Conservation (phyloP, 139 green algal species). For the Asterochloris erici region DNA sequence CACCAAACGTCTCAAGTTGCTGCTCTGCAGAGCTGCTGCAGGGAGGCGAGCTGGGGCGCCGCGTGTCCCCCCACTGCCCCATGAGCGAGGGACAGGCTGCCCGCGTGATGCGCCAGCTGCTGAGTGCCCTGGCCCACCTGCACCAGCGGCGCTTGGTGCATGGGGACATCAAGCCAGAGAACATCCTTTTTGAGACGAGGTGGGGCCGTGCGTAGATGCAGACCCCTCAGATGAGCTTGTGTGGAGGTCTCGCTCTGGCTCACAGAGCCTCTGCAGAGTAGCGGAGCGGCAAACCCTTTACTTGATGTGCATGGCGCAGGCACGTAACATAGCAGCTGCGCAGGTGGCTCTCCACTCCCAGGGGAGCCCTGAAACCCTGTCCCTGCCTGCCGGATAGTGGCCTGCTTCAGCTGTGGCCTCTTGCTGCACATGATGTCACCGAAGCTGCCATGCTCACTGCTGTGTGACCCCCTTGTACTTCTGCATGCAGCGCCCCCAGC, state of each 20-base stretch:
- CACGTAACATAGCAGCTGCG: no score
- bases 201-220: neutral
- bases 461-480: no score
- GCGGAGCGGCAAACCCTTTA: no score
- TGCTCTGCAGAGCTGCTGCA: conserved; percentile 13
- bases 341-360: no score
- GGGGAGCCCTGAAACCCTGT: no score
- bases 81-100: conserved; percentile 4
- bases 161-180: conserved; percentile 34
- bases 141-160: conserved; percentile 21
- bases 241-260: no score
- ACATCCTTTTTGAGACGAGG: conserved; percentile 25
- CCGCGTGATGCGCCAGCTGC: conserved; percentile 21
- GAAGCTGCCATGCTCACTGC: no score
- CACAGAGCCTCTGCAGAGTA: no score
- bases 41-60: conserved; percentile 14
- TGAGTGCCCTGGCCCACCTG: conserved; percentile 21
- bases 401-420: no score
- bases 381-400: no score
- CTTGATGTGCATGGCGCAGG: no score
- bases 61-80: neutral
- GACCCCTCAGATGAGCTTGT: neutral
- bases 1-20: neutral
- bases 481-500: conserved; percentile 1
- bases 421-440: no score